Percentiles rank a stretch among this genome's conserved stretches.
phyloP scores from a whole-genome alignment of 1,284 basidiomycete genomes.

The Amylostereum chailletii region DNA sequence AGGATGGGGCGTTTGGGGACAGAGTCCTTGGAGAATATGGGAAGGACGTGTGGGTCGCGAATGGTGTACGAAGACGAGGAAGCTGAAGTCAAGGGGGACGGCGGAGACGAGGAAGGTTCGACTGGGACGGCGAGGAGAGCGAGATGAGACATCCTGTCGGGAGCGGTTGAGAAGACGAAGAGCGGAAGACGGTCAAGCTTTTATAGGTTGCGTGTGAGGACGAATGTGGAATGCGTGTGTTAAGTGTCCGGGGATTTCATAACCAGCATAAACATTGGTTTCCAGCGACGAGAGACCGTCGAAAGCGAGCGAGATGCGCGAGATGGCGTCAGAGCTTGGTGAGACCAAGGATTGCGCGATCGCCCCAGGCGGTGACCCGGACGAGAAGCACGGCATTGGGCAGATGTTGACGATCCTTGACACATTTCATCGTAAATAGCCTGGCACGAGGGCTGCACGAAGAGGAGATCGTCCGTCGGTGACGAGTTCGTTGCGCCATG shows the following conservation, averaged over 20 bases:
- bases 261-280: not conserved
- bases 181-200: too few relatives aligned
- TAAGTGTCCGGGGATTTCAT: not conserved
- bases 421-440: not conserved
- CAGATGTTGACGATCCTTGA: too few relatives aligned
- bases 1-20: conserved; percentile 44
- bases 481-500: not conserved
- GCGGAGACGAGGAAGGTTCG: conserved; percentile 6
- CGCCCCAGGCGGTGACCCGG: not conserved
- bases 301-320: conserved; percentile 1
- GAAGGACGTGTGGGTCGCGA: conserved; percentile 56
- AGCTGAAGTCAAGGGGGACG: conserved; percentile 5
- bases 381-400: not conserved
- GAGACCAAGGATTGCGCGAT: conserved; percentile 6
- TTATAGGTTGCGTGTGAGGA: too few relatives aligned
- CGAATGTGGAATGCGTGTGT: too few relatives aligned
- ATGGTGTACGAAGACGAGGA: conserved; percentile 1
- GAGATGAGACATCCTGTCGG: too few relatives aligned
- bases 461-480: not conserved
- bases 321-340: conserved; percentile 10
- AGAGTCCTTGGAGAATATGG: conserved; percentile 36
- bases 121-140: not conserved
- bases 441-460: not conserved
- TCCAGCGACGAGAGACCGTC: not conserved
- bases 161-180: too few relatives aligned